Conservation (phyloP, 2,329 filamentous ascomycete species). For the Thermoascus crustaceus region DNA sequence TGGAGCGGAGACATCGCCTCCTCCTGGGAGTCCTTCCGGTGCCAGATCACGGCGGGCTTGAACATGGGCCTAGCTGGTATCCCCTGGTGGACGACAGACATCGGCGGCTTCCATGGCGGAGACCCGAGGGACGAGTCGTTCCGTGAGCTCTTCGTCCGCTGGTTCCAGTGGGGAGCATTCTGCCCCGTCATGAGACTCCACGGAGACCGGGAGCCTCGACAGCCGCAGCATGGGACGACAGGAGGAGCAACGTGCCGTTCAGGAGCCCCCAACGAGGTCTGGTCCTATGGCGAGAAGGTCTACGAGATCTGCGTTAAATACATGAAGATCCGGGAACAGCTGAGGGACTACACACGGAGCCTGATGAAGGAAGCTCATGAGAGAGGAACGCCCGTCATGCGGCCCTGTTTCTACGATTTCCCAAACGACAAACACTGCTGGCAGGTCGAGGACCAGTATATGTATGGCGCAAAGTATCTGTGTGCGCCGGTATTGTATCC, state of each 20-base stretch:
- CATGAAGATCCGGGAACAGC: slow-evolving; percentile 44
- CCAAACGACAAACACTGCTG: slow-evolving; percentile 43
- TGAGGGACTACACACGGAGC: slow-evolving; percentile 46
- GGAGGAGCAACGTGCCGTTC: slow-evolving; percentile 28
- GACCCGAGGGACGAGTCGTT: slow-evolving; percentile 41
- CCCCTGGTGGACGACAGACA: slow-evolving; percentile 60
- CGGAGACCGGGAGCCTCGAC: slow-evolving; percentile 50
- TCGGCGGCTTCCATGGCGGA: slow-evolving; percentile 54
- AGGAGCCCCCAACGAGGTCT: slow-evolving; percentile 54
- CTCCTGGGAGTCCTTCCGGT: slow-evolving; percentile 49
- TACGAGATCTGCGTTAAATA: slow-evolving; percentile 50
- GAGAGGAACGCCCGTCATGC: slow-evolving; percentile 49
- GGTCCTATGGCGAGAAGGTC: slow-evolving; percentile 51
- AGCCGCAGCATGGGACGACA: slow-evolving; percentile 33
- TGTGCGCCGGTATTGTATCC: slow-evolving; percentile 44
- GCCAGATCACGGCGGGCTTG: slow-evolving; percentile 52
- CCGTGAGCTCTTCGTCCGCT: slow-evolving; percentile 53
- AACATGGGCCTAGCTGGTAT: slow-evolving; percentile 55
- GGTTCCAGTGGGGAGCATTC: slow-evolving; percentile 60
- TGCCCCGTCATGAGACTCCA: slow-evolving; percentile 58
- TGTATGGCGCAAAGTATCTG: slow-evolving; percentile 51
- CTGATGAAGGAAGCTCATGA: slow-evolving; percentile 50
- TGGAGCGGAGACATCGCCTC: slow-evolving; percentile 56
- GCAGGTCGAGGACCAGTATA: slow-evolving; percentile 50
- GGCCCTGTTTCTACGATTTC: slow-evolving; percentile 53